Evolutionary conservation across 352 stramenopile species (phyloP).

Genomic region (Bremia lactucae): DNA sequence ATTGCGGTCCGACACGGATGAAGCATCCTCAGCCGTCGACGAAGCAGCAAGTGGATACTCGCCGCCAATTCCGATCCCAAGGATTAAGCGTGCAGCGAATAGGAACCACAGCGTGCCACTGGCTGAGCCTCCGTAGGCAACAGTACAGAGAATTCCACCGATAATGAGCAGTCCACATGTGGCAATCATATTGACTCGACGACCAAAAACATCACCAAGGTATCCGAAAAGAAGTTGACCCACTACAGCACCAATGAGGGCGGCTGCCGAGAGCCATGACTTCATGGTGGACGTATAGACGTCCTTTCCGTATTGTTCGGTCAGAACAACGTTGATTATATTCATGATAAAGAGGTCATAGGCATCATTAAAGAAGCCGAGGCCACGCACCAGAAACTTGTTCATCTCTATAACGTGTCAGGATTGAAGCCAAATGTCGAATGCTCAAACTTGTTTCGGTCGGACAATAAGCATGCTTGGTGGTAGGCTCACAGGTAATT

Average conservation of each 20-base stretch:
- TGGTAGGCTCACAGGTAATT: too few relatives aligned
- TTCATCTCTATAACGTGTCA: conserved; percentile 39
- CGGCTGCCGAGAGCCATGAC: conserved; percentile 41
- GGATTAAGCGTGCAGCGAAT: conserved; percentile 7
- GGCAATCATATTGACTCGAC: conserved; percentile 19
- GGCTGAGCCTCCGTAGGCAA: conserved; percentile 5
- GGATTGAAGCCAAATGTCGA: too few relatives aligned
- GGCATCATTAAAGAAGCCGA: conserved; percentile 72
- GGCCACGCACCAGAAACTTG: conserved; percentile 53
- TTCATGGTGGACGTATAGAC: conserved; percentile 55
- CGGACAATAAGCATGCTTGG: too few relatives aligned
- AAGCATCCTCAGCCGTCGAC: conserved; percentile 48
- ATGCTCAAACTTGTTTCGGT: too few relatives aligned
- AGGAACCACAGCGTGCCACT: conserved; percentile 12
- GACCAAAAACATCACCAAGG: conserved; percentile 14
- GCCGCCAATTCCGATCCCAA: conserved; percentile 12
- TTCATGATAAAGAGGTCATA: conserved; percentile 83
- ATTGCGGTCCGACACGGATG: conserved; percentile 33
- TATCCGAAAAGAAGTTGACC: conserved; percentile 12
- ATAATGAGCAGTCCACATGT: conserved; percentile 11
- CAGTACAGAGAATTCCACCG: conserved; percentile 11
- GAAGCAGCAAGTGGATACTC: conserved; percentile 36
- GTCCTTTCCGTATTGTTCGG: conserved; percentile 52
- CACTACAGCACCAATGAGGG: conserved; percentile 14
- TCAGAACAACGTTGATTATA: conserved; percentile 69